Conservation (phyloP, 371 early-diverging fungal species). For the Amoeboradix gromovi region DNA sequence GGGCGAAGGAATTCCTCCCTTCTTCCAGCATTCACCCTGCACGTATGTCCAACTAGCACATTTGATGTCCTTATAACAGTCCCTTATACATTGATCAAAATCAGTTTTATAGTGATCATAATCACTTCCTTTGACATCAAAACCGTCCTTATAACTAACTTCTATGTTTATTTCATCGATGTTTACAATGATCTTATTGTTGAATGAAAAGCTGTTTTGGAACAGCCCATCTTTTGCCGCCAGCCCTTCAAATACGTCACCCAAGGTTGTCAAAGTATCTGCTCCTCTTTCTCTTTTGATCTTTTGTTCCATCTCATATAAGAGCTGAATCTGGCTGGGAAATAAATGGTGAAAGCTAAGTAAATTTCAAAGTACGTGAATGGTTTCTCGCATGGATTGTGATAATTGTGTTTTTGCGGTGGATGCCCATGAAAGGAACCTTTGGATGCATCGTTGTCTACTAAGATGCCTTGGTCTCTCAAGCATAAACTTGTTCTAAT, state of each 20-base stretch:
- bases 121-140: neutral
- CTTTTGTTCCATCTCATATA: neutral
- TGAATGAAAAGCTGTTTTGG: neutral
- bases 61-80: neutral
- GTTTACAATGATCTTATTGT: neutral
- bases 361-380: neutral
- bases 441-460: constrained; percentile 2
- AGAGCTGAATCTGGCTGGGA: neutral
- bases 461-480: constrained; percentile 13
- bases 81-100: neutral
- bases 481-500: constrained; percentile 18
- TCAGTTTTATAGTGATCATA: neutral
- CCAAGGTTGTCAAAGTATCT: neutral
- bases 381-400: neutral
- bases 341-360: neutral
- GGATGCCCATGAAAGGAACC: neutral
- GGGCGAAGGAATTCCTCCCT: neutral
- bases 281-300: neutral
- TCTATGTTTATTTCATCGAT: neutral
- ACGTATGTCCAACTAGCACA: neutral
- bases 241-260: neutral
- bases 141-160: neutral
- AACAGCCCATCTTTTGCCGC: neutral
- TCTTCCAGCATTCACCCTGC: neutral
- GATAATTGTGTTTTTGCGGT: neutral